Evolutionary conservation across 2,329 filamentous ascomycete species (phyloP).

Genomic region (Neodidymelliopsis sp.): DNA sequence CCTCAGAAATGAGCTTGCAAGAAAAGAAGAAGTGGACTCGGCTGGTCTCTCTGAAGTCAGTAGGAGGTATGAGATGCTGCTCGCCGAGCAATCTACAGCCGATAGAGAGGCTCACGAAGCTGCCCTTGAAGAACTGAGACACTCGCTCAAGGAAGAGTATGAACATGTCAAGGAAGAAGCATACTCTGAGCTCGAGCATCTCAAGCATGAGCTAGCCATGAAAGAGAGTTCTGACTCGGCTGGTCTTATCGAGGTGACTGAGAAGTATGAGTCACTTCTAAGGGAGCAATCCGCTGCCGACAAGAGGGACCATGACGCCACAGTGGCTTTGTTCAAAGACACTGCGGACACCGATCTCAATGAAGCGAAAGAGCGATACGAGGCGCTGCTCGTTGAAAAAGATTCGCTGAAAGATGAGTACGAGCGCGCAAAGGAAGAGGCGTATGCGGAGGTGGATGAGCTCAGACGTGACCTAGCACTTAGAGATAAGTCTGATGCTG

Average conservation of each 20-base stretch:
- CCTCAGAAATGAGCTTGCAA: slow-evolving; percentile 29
- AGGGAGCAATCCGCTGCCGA: slow-evolving; percentile 34
- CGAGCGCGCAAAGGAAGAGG: slow-evolving; percentile 17
- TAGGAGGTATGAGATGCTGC: slow-evolving; percentile 37
- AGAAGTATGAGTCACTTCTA: slow-evolving; percentile 39
- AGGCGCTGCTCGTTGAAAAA: slow-evolving; percentile 35
- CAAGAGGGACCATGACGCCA: slow-evolving; percentile 30
- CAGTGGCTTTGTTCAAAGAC: slow-evolving; percentile 29
- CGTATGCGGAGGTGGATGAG: slow-evolving; percentile 10
- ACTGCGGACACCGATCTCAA: slow-evolving; percentile 18
- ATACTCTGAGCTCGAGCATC: slow-evolving; percentile 26
- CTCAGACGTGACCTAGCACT: slow-evolving; percentile 16
- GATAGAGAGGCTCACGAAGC: slow-evolving; percentile 32
- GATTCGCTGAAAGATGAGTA: slow-evolving; percentile 31
- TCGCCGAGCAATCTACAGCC: slow-evolving; percentile 31
- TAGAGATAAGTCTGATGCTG: slow-evolving; percentile 4
- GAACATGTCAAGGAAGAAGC: slow-evolving; percentile 25
- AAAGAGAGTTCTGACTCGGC: slow-evolving; percentile 27
- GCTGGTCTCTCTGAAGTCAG: slow-evolving; percentile 30
- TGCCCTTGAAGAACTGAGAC: slow-evolving; percentile 28
- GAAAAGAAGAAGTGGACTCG: slow-evolving; percentile 27
- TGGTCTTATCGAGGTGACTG: slow-evolving; percentile 28
- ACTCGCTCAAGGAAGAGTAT: slow-evolving; percentile 30
- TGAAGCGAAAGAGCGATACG: slow-evolving; percentile 23
- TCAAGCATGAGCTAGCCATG: slow-evolving; percentile 33